Evolutionary conservation across 257 asterid species (phyloP).

Genomic region (Plantago ovata): DNA sequence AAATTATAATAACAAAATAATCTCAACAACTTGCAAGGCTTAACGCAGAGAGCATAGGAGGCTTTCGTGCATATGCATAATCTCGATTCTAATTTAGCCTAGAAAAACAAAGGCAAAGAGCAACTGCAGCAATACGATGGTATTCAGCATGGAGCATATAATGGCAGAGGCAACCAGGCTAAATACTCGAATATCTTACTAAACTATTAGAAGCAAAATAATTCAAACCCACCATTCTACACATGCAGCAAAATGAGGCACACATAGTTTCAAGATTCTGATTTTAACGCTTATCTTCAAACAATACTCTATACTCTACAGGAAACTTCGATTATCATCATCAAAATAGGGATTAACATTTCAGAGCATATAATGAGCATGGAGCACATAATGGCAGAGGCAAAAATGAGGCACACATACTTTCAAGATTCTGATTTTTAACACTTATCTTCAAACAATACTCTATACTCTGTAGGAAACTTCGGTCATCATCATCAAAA

Average conservation of each 20-base stretch:
- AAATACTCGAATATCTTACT: background rate
- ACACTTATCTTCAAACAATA: background rate
- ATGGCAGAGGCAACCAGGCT: background rate
- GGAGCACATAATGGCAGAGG: too few relatives aligned
- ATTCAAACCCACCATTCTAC: background rate
- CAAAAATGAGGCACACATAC: too few relatives aligned
- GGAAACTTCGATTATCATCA: background rate
- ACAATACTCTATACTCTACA: background rate
- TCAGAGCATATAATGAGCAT: too few relatives aligned
- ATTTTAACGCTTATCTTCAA: background rate
- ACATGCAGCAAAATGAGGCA: background rate
- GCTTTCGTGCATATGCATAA: background rate
- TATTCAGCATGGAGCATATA: background rate
- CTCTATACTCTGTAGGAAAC: background rate
- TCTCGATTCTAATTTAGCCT: background rate
- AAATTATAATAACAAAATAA: too few relatives aligned
- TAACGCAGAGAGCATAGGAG: background rate
- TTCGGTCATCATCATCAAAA: background rate
- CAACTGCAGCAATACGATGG: background rate
- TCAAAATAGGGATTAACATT: background rate
- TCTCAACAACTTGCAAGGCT: background rate
- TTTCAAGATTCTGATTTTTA: too few relatives aligned
- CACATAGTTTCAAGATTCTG: background rate
- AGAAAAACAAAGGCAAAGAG: background rate
- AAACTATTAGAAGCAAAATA: background rate